These are phyloP conservation scores for Auriscalpium microsporum DNA, from an alignment of 768 basidiomycete species.

Conservation along the genomic window DNA sequence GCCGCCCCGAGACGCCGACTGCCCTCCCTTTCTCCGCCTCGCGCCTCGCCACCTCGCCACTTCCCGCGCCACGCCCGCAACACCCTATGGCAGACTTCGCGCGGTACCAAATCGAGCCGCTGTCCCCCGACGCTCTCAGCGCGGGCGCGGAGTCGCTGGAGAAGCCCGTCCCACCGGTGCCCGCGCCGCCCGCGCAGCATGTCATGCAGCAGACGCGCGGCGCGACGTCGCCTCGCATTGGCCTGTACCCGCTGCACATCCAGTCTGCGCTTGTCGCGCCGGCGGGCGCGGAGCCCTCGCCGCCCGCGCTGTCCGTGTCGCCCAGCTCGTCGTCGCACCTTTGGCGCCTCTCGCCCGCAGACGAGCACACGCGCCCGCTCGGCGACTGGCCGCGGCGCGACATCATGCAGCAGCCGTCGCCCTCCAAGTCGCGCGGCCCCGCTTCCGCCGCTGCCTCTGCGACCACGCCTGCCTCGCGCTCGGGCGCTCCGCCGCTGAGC, in stretches of 20 bases:
- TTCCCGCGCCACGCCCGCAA: conserved; percentile 9
- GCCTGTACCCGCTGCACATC: conserved; percentile 5
- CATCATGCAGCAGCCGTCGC: conserved; percentile 10
- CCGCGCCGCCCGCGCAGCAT: neutral
- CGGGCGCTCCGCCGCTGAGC: no score
- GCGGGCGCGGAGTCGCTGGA: neutral
- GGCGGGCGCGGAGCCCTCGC: neutral
- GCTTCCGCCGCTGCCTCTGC: neutral
- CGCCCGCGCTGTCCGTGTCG: neutral
- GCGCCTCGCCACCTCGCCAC: neutral
- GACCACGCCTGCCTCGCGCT: neutral
- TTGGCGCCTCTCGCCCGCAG: neutral
- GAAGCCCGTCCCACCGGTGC: neutral
- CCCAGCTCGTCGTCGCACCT: neutral
- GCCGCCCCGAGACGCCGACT: neutral
- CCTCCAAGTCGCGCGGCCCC: neutral
- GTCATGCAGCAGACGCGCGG: conserved; percentile 1
- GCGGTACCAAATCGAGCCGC: neutral
- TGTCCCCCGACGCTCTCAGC: neutral
- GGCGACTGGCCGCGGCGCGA: conserved; percentile 14
- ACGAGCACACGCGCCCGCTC: conserved; percentile 6
- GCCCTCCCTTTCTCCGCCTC: neutral
- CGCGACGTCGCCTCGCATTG: neutral
- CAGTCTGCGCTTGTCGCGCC: conserved; percentile 3
- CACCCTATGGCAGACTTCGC: conserved; percentile 7